Base-by-base conservation (phyloP, 2,329 filamentous ascomycete genomes). In the Phialophora macrospora region DNA sequence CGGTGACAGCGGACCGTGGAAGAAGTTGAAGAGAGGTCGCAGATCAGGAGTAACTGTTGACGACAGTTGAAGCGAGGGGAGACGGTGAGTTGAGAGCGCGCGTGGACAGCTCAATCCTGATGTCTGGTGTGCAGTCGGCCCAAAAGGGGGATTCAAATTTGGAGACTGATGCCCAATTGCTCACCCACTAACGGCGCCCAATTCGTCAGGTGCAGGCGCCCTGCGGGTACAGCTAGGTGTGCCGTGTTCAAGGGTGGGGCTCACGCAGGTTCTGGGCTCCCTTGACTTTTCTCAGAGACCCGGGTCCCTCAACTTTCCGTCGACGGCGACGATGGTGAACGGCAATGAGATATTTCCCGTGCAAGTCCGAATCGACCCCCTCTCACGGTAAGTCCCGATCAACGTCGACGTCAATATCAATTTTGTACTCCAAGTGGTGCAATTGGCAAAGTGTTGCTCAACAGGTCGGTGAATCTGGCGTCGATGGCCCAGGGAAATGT, bases 121-220 rank as follows among this genome's bases (percentile, higher is more conserved):
- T 49, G 57, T 30, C 28, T 28, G 46, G 30, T n/a, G 38, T 59
- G 56, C 38, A 59, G 41, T 46, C 38, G 38, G n/a, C 56, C 56
- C 26, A 22, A 34, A 46, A 49, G 24, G 56, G 56, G 56, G 26
- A 32, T 32, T 38, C 26, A 44, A 60, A 60, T 38, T 60, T 60
- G 58, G 58, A 51, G 58, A 52, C 58, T 60, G 58, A 60, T 60
- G 58, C 58, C 58, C 58, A 60, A 60, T 52, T 60, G 56, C 58
- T 60, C 48, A 41, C 48, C 58, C 58, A 60, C 58, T 12, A 54
- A 28, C n/a, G 24, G 44, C 58, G 26, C 58, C 58, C 34, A 60
- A 49, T 78, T 80, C 3, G 78, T 80, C 8, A 87, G 82, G 11
- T 76, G 46, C 58, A 60, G 56, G 56, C 56, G 56, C 58, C 46